These are phyloP conservation scores for Didymellaceae sp. DNA, from an alignment of 2,329 filamentous ascomycete genomes.

Conservation along the genomic window DNA sequence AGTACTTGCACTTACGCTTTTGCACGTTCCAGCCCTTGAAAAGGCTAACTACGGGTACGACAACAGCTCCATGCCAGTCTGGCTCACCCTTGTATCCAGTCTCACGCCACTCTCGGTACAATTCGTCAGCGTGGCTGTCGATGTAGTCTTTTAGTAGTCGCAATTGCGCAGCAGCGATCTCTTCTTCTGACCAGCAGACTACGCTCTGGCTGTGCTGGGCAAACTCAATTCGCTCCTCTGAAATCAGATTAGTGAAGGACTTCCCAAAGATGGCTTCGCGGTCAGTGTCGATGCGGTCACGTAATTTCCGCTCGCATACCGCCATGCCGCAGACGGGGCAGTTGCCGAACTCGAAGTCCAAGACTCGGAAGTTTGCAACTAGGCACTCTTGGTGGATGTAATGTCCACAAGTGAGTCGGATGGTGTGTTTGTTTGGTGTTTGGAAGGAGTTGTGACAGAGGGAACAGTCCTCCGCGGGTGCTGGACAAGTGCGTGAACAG, in stretches of 20 bases:
- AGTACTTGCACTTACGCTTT: constrained; percentile 4
- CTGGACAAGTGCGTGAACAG: neutral
- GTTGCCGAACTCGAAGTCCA: constrained; percentile 6
- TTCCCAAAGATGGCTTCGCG: constrained; percentile 19
- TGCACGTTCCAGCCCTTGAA: constrained; percentile 18
- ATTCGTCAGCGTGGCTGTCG: constrained; percentile 17
- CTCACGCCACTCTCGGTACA: constrained; percentile 6
- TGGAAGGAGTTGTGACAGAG: constrained; percentile 6
- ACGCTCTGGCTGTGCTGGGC: constrained; percentile 5
- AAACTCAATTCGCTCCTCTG: constrained; percentile 13
- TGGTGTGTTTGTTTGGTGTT: neutral
- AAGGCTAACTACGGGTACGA: constrained; percentile 10
- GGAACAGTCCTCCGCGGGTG: constrained; percentile 4
- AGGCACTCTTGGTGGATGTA: constrained; percentile 14
- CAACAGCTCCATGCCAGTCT: neutral
- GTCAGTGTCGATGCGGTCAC: constrained; percentile 19
- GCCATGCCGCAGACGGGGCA: constrained; percentile 15
- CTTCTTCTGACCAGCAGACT: constrained; percentile 16
- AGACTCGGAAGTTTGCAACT: neutral
- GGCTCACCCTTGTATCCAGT: neutral
- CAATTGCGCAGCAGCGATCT: constrained; percentile 16
- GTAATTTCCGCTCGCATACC: constrained; percentile 12
- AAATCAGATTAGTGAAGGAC: constrained; percentile 2
- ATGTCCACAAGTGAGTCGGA: constrained; percentile 6
- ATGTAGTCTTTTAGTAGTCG: constrained; percentile 23